Conservation (phyloP, 257 asterid genomes). For the Mentha longifolia region DNA sequence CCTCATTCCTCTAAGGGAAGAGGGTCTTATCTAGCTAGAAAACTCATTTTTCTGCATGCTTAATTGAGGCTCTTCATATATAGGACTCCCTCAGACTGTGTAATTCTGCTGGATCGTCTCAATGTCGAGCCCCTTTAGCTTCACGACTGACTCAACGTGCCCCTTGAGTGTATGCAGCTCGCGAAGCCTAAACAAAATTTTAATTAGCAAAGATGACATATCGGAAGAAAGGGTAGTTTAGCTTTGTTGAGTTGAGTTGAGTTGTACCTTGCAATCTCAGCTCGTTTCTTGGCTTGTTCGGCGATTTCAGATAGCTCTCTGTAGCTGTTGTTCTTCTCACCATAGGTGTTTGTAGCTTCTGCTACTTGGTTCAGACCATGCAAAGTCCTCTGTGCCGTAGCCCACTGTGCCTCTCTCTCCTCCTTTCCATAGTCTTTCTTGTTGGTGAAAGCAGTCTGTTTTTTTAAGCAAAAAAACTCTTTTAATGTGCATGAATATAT, state of each 20-base stretch:
- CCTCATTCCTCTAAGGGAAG: slow-evolving; percentile 19
- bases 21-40: slow-evolving; percentile 10
- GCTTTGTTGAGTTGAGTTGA: not conserved
- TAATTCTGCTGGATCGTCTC: slow-evolving; percentile 49
- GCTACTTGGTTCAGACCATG: slow-evolving; percentile 76
- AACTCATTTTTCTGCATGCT: not conserved
- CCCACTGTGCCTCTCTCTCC: slow-evolving; percentile 99
- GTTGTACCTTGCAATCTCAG: slow-evolving; percentile 83
- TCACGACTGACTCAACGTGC: slow-evolving; percentile 49
- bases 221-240: not conserved
- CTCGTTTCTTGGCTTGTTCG: slow-evolving; percentile 88
- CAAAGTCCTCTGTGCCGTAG: slow-evolving; percentile 88
- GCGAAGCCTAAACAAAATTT: slow-evolving; percentile 42
- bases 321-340: slow-evolving; percentile 66
- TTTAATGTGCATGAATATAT: no score
- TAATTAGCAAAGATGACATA: not conserved
- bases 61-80: not conserved
- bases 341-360: slow-evolving; percentile 46
- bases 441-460: slow-evolving; percentile 85
- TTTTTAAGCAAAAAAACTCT: not conserved
- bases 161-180: slow-evolving; percentile 56
- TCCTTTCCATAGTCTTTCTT: slow-evolving; percentile 88
- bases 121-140: slow-evolving; percentile 49
- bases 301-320: slow-evolving; percentile 94
- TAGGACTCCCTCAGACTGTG: slow-evolving; percentile 41